phyloP scores from a whole-genome alignment of 768 basidiomycete genomes.

The Daedaleopsis sinensis region DNA sequence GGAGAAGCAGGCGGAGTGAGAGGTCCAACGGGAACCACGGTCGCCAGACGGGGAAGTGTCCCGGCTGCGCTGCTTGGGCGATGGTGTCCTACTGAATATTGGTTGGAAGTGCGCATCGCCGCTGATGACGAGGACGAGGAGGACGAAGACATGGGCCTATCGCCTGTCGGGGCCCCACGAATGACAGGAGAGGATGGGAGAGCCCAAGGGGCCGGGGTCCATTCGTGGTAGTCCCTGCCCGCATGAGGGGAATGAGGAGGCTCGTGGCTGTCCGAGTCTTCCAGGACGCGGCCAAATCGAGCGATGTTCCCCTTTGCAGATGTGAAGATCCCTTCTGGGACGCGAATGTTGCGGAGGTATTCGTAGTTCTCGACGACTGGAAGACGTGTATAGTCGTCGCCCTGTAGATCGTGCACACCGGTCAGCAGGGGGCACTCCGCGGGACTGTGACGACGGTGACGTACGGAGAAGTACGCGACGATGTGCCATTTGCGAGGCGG shows the following conservation, averaged over 20 bases:
- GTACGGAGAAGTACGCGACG: conserved; percentile 79
- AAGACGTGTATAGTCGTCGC: conserved; percentile 66
- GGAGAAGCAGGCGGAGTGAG: conserved; percentile 21
- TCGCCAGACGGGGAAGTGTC: conserved; percentile 30
- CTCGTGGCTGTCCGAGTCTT: conserved; percentile 28
- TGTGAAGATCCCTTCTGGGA: conserved; percentile 72
- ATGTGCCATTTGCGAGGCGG: conserved; percentile 80
- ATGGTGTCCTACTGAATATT: conserved; percentile 7
- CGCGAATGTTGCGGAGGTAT: conserved; percentile 65
- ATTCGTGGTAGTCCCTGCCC: conserved; percentile 25
- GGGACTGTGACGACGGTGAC: conserved; percentile 8
- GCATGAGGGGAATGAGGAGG: conserved; percentile 25
- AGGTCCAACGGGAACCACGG: conserved; percentile 28
- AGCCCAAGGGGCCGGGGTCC: conserved; percentile 26
- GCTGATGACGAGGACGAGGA: conserved; percentile 22
- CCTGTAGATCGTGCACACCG: conserved; percentile 39
- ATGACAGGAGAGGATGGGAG: conserved; percentile 15
- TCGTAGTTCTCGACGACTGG: conserved; percentile 78
- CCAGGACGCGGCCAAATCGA: conserved; percentile 29
- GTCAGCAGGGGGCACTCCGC: conserved; percentile 1
- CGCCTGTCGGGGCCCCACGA: conserved; percentile 5
- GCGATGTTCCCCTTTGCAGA: conserved; percentile 56
- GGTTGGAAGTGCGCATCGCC: conserved; percentile 8
- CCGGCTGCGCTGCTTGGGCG: conserved; percentile 11
- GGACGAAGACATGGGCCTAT: conserved; percentile 21